phyloP scores from a whole-genome alignment of 495 filamentous ascomycete species.

The Astrothelium subdiscretum region DNA sequence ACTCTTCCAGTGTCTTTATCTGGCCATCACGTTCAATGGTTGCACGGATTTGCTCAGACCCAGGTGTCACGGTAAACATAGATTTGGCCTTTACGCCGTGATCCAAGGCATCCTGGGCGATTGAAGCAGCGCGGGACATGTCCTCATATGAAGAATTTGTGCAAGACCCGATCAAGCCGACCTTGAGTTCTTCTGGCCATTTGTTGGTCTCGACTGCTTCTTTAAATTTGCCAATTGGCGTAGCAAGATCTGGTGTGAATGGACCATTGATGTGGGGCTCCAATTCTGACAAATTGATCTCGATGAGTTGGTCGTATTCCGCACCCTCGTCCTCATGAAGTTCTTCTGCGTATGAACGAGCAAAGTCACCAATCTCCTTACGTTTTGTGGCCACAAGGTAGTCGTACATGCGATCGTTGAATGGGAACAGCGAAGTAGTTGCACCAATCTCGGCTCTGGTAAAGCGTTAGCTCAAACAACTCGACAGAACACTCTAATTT shows the following conservation, averaged over 20 bases:
- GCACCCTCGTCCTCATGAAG: slow-evolving; percentile 86
- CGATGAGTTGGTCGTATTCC: slow-evolving; percentile 91
- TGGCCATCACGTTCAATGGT: slow-evolving; percentile 94
- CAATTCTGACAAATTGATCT: slow-evolving; percentile 87
- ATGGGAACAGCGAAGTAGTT: slow-evolving; percentile 96
- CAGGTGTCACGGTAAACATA: slow-evolving; percentile 88
- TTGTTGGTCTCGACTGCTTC: slow-evolving; percentile 85
- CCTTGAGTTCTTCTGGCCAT: slow-evolving; percentile 97
- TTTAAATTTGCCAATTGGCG: slow-evolving; percentile 94
- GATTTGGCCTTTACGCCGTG: slow-evolving; percentile 92
- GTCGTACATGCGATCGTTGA: slow-evolving; percentile 95
- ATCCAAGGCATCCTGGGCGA: slow-evolving; percentile 85
- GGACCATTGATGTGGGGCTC: slow-evolving; percentile 99
- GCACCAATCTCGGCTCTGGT: slow-evolving; percentile 76
- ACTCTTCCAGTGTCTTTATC: slow-evolving; percentile 92
- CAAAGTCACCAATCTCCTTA: slow-evolving; percentile 76
- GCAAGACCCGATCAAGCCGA: slow-evolving; percentile 94
- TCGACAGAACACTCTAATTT: neutral
- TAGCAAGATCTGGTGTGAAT: slow-evolving; percentile 98
- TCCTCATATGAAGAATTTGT: slow-evolving; percentile 99
- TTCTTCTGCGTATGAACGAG: slow-evolving; percentile 71
- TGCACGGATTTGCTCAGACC: slow-evolving; percentile 94
- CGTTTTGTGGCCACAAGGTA: slow-evolving; percentile 93
- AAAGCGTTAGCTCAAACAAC: neutral
- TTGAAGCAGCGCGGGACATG: slow-evolving; percentile 90